Conservation (phyloP, 495 filamentous ascomycete species). For the Sporormia fimetaria region DNA sequence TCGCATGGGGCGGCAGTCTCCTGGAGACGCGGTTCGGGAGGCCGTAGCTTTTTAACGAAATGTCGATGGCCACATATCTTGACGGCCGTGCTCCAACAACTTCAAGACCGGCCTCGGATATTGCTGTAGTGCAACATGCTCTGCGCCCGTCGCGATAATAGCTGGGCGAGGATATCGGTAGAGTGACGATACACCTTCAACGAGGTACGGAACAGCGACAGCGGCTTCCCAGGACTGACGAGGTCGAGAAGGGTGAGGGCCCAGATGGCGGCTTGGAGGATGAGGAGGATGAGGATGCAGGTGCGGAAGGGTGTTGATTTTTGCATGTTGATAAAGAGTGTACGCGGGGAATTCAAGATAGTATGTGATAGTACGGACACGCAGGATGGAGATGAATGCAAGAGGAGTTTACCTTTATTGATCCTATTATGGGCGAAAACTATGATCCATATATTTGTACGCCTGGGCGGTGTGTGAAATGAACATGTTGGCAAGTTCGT, state of each 20-base stretch:
- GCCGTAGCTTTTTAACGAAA: no score
- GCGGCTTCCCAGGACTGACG: slow-evolving; percentile 12
- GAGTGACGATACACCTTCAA: slow-evolving; percentile 1
- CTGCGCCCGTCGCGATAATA: slow-evolving; percentile 4
- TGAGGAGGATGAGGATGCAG: slow-evolving; percentile 8
- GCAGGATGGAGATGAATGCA: neutral
- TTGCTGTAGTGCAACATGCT: neutral
- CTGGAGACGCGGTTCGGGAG: no score
- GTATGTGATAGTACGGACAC: no score
- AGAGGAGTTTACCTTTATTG: no score
- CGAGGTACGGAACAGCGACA: slow-evolving; percentile 2
- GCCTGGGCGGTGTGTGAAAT: no score
- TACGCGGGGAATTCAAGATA: no score
- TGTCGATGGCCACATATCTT: neutral
- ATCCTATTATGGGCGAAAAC: no score
- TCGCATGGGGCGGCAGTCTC: no score
- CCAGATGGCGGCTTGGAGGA: slow-evolving; percentile 11
- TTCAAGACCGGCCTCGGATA: slow-evolving; percentile 2
- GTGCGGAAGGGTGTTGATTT: slow-evolving; percentile 3
- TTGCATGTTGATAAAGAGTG: slow-evolving; percentile 2
- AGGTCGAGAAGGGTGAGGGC: slow-evolving; percentile 13
- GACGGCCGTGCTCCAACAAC: neutral
- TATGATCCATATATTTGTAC: no score
- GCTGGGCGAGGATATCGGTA: neutral
- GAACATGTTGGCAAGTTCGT: no score